Evolutionary conservation across 345 rosid genomes (phyloP).

Genomic region (Syzygium aqueum): DNA sequence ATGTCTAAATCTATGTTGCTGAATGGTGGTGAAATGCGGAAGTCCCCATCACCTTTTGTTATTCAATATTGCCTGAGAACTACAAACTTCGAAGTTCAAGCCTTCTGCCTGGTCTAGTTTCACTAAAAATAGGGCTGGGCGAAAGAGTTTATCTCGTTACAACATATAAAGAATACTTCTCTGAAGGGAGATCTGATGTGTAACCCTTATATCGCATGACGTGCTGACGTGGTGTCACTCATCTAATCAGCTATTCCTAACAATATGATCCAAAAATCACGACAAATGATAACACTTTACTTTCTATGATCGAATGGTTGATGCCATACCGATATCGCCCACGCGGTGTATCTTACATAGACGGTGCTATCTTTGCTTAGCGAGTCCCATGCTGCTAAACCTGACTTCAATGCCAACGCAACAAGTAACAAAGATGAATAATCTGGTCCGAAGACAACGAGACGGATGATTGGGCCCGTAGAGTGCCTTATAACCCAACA

Average conservation of each 20-base stretch:
- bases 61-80: background rate
- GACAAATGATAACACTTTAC: background rate
- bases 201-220: background rate
- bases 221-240: background rate
- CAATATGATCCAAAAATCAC: background rate
- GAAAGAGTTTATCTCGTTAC: background rate
- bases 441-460: background rate
- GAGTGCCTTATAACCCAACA: background rate
- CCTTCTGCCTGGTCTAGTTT: background rate
- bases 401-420: background rate
- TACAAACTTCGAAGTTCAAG: background rate
- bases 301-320: background rate
- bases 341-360: background rate
- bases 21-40: background rate
- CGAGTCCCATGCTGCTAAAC: background rate
- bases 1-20: background rate
- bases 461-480: background rate
- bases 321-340: background rate
- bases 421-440: background rate
- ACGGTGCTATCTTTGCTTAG: background rate
- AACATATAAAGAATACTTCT: background rate
- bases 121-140: background rate
- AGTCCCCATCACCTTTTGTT: background rate
- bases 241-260: background rate
- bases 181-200: rapidly evolving